Evolutionary conservation across 371 early-diverging fungal species (phyloP).

Genomic region (Apophysomyces elegans): DNA sequence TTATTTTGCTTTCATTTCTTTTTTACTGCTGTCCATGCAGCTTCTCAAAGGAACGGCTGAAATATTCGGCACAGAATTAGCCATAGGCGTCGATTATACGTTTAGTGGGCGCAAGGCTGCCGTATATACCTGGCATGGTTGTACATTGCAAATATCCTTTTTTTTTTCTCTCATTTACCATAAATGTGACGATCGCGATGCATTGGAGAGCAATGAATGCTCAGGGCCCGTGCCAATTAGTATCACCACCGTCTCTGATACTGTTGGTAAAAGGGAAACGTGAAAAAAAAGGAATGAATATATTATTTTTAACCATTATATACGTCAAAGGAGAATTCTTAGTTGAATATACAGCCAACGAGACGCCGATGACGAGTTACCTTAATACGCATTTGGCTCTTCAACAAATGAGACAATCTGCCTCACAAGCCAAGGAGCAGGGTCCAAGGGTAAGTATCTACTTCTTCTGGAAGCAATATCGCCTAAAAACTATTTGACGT

Average conservation of each 20-base stretch:
- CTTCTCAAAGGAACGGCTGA: slow-evolving; percentile 84
- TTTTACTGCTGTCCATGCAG: slow-evolving; percentile 32
- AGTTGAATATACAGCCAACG: slow-evolving; percentile 88
- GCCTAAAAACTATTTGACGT: neutral
- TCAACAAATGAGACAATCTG: slow-evolving; percentile 74
- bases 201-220: no score
- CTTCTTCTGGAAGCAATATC: neutral
- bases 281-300: no score
- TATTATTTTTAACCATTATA: slow-evolving; percentile 24
- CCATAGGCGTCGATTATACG: slow-evolving; percentile 70
- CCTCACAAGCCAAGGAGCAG: slow-evolving; percentile 46
- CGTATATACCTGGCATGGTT: slow-evolving; percentile 95
- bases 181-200: no score
- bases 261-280: neutral
- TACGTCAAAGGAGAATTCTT: slow-evolving; percentile 69
- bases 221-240: no score
- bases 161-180: neutral
- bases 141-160: slow-evolving; percentile 70
- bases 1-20: neutral
- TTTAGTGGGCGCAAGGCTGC: slow-evolving; percentile 88
- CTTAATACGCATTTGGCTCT: slow-evolving; percentile 88
- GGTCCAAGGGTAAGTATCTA: slow-evolving; percentile 68
- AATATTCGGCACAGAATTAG: slow-evolving; percentile 91
- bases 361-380: slow-evolving; percentile 93
- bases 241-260: no score